Base-by-base conservation (phyloP, 495 filamentous ascomycete genomes). In the Parmelia sp. region DNA sequence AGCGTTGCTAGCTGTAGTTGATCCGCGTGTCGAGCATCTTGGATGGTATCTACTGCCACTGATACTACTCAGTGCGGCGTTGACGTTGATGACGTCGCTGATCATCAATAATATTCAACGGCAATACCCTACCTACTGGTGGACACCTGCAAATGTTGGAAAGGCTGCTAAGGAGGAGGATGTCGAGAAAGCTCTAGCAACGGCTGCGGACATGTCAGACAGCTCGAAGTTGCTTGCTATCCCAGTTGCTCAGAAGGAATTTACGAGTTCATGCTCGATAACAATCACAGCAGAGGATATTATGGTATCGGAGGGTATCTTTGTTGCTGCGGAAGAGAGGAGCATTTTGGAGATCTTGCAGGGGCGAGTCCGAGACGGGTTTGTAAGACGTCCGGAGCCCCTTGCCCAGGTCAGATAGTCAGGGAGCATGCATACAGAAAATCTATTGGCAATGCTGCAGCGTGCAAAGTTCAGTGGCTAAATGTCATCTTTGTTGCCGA, bases 71-170 rank as follows among this genome's bases (percentile, higher is more conserved):
- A 87, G 85, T 0, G 83, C 81, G 45, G 70, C 68, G 1, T 68
- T 96, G 49, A 90, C 94, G 84, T 74, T 88, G 53, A 71, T 68
- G 1, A 81, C 85, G 0, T 90, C 88, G 0, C 74, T 90, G 59
- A 47, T 93, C 21, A 69, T 92, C 51, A 92, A 92, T 67, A 96
- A 96, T 68, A 75, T 92, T 19, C 84, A 88, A 70, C 78, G 91
- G 31, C 80, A 83, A 56, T 96, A 85, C 68, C 92, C 92, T 2
- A 70, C 85, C 21, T 95, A 89, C 70, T 96, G 92, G 91, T 69
- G 67, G 67, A 65, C 57, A 35, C 36, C 60, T 25, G 60, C 25
- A 68, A 80, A 79, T 29, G 70, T 73, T 17, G 72, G 78, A n/a
- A 63, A n/a, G 39, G 51, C 17, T 8, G 1, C 23, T 5, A 35